Base-by-base conservation (phyloP, 2,329 filamentous ascomycete genomes). In the Trichoderma citrinoviride region DNA sequence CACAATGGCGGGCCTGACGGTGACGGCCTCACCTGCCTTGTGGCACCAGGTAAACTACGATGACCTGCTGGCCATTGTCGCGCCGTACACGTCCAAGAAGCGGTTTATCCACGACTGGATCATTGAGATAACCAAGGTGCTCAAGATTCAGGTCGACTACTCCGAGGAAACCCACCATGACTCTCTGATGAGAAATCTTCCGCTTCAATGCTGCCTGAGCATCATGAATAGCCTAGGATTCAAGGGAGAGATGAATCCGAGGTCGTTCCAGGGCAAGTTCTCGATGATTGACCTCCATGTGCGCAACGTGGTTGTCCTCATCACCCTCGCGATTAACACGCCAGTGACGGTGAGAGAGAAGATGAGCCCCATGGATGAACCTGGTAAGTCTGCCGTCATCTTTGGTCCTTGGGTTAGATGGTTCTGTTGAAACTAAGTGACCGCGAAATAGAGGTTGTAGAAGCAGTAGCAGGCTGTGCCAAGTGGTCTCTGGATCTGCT, bases 221-320 rank as follows among this genome's bases (percentile, higher is more conserved):
- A 86, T 95, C 29, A 87, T 96, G 73, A 89, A 91, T 65, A 88
- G 91, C 60, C 79, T 97, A 10, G 91, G 90, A 3, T 93, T 90
- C 73, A 83, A 82, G 49, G 88, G 88, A 15, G 86, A 88, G 69
- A 82, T 82, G 65, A 79, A 82, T 41, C 78, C 83, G 7, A 86
- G 91, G 21, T 84, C 82, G 3, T 86, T 93, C 47, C 81, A 85
- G 58, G 88, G 90, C 67, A 93, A 92, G 73, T 85, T 94, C 67
- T 86, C 92, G 7, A 91, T 89, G 84, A 78, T 91, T 14, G 84
- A 89, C 55, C 79, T 97, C 15, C 91, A 92, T 70, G 81, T 94
- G 60, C 87, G 92, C 49, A 90, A 91, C 69, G 85, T 88, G 77
- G 79, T 88, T 74, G 81, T 90, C 76, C 77, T 90, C 74, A 76